Conservation (phyloP, 2,329 filamentous ascomycete genomes). For the Microdochium trichocladiopsis region DNA sequence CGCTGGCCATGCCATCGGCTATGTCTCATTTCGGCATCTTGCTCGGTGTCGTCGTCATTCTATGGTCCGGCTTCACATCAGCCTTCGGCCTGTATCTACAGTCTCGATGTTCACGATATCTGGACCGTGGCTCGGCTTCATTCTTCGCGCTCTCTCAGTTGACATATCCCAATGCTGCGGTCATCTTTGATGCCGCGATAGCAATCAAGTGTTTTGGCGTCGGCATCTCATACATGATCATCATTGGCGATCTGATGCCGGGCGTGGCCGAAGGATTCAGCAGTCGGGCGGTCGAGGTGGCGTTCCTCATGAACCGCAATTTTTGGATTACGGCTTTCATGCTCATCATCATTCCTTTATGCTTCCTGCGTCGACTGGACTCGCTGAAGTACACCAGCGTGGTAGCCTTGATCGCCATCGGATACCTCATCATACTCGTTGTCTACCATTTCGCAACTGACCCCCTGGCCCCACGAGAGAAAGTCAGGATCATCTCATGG, state of each 20-base stretch:
- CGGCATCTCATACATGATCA: conserved; percentile 94
- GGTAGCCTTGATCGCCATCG: conserved; percentile 84
- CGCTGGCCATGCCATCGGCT: conserved; percentile 90
- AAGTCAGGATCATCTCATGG: conserved; percentile 72
- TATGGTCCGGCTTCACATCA: conserved; percentile 85
- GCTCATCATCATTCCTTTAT: conserved; percentile 90
- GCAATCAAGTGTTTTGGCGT: conserved; percentile 98
- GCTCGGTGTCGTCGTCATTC: conserved; percentile 73
- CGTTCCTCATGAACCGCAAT: conserved; percentile 79
- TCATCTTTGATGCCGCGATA: conserved; percentile 93
- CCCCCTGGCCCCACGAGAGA: conserved; percentile 63
- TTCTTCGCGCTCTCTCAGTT: conserved; percentile 97
- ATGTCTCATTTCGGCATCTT: conserved; percentile 93
- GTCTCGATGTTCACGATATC: conserved; percentile 83
- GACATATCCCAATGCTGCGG: conserved; percentile 92
- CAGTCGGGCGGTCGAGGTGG: conserved; percentile 50
- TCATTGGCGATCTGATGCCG: conserved; percentile 97
- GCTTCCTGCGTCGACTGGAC: conserved; percentile 84
- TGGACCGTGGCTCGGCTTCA: conserved; percentile 80
- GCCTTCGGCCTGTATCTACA: conserved; percentile 95
- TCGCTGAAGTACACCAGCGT: conserved; percentile 97
- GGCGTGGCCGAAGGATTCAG: conserved; percentile 82
- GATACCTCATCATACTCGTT: conserved; percentile 87
- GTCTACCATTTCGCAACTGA: conserved; percentile 88
- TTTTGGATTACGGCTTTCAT: conserved; percentile 99